Evolutionary conservation across 371 early-diverging fungal species (phyloP), one percentile per base, ranked within the genome.

Genomic region (Haplosporangium sp.): DNA sequence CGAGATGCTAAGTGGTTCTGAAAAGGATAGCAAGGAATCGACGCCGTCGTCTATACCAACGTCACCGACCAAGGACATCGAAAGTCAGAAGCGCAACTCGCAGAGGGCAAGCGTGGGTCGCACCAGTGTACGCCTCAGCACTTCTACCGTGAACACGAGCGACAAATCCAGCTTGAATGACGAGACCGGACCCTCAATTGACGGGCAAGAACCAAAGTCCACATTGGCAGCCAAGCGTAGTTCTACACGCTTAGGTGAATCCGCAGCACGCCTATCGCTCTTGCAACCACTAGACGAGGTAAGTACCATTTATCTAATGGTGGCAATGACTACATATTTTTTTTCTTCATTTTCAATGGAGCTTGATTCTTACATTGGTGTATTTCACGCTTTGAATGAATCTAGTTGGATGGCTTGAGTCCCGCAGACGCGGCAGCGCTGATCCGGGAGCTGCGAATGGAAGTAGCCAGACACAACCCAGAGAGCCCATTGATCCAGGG

Each of bases 401-500:
- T 48, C 9, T 23, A 20, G n/a, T 41, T 50, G 53, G 69, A 75
- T 12, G 59, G 46, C 59, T 46, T 75, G 61, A 67, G 42, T 20
- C 48, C 50, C 7, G 55, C 54, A 14, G 71, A 76, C 5, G 67
- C 77, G 10, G 40, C 50, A 14, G 23, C 54, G 2, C 45, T 76
- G 57, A 64, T 71, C 47, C 58, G 66, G 10, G 77, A 62, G 48
- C 56, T 76, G 20, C 71, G 77, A 41, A 23, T 63, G 40, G 77
- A 70, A 29, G 40, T 76, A 23, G 71, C 77, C 41, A 76, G 67
- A 41, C 56, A 67, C 46, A 67, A 67, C 37, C 77, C 77, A 4
- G 59, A 53, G 60, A 71, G 64, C 50, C 77, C 71, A 18, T 48
- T 76, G 29, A 64, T 76, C 56, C 68, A 71, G 45, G 77, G 77